Base-by-base conservation (phyloP, 1,284 basidiomycete genomes). In the Apiotrichum porosum region DNA sequence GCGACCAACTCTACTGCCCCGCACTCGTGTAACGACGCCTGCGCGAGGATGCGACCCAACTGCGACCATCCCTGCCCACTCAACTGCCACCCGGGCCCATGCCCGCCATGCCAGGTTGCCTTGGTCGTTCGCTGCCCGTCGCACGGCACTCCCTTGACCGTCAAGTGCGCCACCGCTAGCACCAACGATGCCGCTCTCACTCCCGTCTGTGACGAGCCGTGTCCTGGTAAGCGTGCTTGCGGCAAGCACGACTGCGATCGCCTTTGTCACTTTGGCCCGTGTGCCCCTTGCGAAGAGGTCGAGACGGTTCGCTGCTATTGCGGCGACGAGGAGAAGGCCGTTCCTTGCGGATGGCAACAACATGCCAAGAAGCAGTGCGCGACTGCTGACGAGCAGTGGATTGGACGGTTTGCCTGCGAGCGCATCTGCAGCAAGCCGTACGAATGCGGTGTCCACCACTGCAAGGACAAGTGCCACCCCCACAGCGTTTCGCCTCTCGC, bases 11-110 rank as follows among this genome's bases (percentile, higher is more conserved):
- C 85, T 1, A 78, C 82, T 0, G 88, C 85, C 0, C 90, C 90
- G 1, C 91, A 95, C 66, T 89, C 72, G 13, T 95, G 91, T 60
- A 86, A 80, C 0, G 82, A 83, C 51, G 78, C 82, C 0, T 94
- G 91, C 67, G 79, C 83, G 0, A 81, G 88, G 3, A 61, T 75
- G 1, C 79, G 88, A 4, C 67, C 61, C 0, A 66, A 69, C 39
- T 84, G 85, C 56, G 71, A 71, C 0, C 85, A 87, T 58, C 77
- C 84, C 0, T 95, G 90, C 60, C 81, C 85, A 0, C 78, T 83
- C 9, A 67, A 76, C 10, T 84, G 83, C 52, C 83, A 84, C 62
- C 83, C 83, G 0, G 83, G 91, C 21, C 84, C 88, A 0, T 93
- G 89, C 70, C 85, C 88, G 3, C 79, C 89, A 4, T 81, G 79